These are phyloP conservation scores for Rubia peregrina DNA, from an alignment of 305 asterid genomes.

Conservation along the genomic window DNA sequence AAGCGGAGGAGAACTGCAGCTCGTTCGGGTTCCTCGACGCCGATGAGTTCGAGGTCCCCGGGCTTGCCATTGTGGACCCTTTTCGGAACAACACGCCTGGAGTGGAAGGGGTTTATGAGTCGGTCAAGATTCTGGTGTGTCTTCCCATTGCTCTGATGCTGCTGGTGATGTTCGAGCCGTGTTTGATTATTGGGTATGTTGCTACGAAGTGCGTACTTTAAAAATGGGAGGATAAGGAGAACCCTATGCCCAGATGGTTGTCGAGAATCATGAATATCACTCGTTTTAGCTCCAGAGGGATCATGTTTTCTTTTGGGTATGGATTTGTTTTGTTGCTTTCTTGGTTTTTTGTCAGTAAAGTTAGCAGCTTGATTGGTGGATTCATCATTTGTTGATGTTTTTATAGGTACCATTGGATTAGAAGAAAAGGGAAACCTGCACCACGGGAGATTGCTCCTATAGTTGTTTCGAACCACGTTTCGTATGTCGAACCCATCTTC, in stretches of 20 bases:
- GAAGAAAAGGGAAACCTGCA: slow-evolving; percentile 89
- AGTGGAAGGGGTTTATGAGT: slow-evolving; percentile 82
- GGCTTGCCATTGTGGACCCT: slow-evolving; percentile 67
- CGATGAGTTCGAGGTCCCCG: slow-evolving; percentile 50
- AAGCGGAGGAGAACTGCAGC: slow-evolving; percentile 9
- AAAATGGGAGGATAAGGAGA: slow-evolving; percentile 81
- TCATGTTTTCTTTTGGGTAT: slow-evolving; percentile 90
- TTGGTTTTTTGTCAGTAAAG: background rate
- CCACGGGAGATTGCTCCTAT: slow-evolving; percentile 91
- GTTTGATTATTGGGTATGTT: slow-evolving; percentile 58
- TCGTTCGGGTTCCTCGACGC: slow-evolving; percentile 66
- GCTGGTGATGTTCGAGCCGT: slow-evolving; percentile 56
- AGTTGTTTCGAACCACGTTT: slow-evolving; percentile 90
- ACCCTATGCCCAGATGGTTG: slow-evolving; percentile 91
- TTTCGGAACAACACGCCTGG: slow-evolving; percentile 61
- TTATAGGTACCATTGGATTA: slow-evolving; percentile 94
- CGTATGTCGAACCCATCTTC: slow-evolving; percentile 94
- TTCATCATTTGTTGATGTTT: background rate
- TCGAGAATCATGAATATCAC: slow-evolving; percentile 80
- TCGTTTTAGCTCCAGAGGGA: slow-evolving; percentile 60
- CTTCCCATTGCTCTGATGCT: slow-evolving; percentile 63
- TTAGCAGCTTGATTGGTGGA: background rate
- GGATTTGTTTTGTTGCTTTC: background rate
- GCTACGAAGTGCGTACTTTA: slow-evolving; percentile 54
- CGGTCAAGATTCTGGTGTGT: slow-evolving; percentile 71